Evolutionary conservation across 2,329 filamentous ascomycete genomes (phyloP), one percentile per base, ranked within the genome.

Genomic region (Fusarium foetens): DNA sequence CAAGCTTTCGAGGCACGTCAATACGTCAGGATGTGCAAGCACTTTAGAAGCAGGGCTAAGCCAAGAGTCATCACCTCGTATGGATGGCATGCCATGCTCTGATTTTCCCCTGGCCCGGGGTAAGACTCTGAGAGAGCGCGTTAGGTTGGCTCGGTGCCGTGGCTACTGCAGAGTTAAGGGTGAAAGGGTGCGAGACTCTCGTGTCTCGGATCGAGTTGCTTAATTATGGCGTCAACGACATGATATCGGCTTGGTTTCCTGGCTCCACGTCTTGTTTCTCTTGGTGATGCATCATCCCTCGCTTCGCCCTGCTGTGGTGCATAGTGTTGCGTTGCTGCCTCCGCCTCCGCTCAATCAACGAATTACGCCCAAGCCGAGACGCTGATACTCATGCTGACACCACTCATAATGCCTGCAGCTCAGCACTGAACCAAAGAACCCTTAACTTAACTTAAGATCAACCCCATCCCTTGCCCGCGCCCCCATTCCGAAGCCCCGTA

Each of bases 401-500:
- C 61, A 59, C 65, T 65, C 58, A 58, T 41, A n/a, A 63, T 68
- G 57, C 49, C 70, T 58, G 58, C 38, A 58, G 58, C 67, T 66
- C 53, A 35, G 23, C 11, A 10, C 41, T 35, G 39, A 61, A 62
- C 62, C 65, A 54, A 63, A 65, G 64, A 66, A 64, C 71, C 68
- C 39, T 48, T 46, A 35, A 16, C 19, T 36, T n/a, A 49, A 49
- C 41, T 68, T 58, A 69, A 68, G 57, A 54, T 72, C 55, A 58
- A 69, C 74, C 68, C 74, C 63, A 58, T 75, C 66, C 70, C 57
- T 58, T 62, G 58, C 63, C 35, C 46, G 58, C 52, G 54, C 46
- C 63, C 65, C 68, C 68, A 69, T 71, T 66, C 63, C 74, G 71
- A 71, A 73, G 62, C 75, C 74, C 74, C 70, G 57, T 72, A 70